Evolutionary conservation across 2,329 filamentous ascomycete genomes (phyloP).

Genomic region (Clonostachys chloroleuca): DNA sequence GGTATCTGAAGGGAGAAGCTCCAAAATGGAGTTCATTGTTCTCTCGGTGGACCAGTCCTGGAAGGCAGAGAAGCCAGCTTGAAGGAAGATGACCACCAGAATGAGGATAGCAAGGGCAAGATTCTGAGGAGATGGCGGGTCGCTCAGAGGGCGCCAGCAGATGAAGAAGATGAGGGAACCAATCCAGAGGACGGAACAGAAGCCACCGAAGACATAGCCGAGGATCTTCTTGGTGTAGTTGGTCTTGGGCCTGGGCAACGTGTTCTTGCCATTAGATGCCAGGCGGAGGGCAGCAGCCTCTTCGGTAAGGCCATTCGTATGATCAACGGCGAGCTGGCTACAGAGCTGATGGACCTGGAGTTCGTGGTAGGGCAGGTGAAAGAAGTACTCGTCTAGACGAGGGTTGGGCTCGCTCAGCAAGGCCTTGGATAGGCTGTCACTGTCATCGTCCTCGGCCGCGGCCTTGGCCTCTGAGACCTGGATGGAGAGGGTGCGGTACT

Average conservation of each 20-base stretch:
- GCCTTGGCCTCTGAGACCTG: slow-evolving; percentile 27
- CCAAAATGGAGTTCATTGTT: too few relatives aligned
- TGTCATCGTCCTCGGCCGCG: slow-evolving; percentile 6
- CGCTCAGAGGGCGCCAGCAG: slow-evolving; percentile 40
- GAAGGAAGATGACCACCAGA: too few relatives aligned
- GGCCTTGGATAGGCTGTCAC: slow-evolving; percentile 12
- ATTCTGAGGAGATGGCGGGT: slow-evolving; percentile 14
- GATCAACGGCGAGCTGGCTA: slow-evolving; percentile 30
- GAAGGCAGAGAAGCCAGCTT: too few relatives aligned
- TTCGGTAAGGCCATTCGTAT: slow-evolving; percentile 25
- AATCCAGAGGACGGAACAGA: slow-evolving; percentile 40
- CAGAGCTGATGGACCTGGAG: slow-evolving; percentile 24
- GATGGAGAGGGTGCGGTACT: slow-evolving; percentile 33
- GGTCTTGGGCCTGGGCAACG: slow-evolving; percentile 31
- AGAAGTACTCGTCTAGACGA: slow-evolving; percentile 27
- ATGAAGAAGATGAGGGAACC: slow-evolving; percentile 43
- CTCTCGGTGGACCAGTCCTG: too few relatives aligned
- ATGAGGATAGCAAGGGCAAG: too few relatives aligned
- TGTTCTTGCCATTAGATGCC: slow-evolving; percentile 33
- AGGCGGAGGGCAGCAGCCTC: slow-evolving; percentile 23
- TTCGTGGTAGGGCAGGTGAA: slow-evolving; percentile 30
- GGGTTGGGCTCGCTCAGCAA: slow-evolving; percentile 4
- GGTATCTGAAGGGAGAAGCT: too few relatives aligned
- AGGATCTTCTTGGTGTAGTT: slow-evolving; percentile 36
- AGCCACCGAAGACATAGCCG: slow-evolving; percentile 38